phyloP scores from a whole-genome alignment of 257 asterid species.

The Scutellaria minor region DNA sequence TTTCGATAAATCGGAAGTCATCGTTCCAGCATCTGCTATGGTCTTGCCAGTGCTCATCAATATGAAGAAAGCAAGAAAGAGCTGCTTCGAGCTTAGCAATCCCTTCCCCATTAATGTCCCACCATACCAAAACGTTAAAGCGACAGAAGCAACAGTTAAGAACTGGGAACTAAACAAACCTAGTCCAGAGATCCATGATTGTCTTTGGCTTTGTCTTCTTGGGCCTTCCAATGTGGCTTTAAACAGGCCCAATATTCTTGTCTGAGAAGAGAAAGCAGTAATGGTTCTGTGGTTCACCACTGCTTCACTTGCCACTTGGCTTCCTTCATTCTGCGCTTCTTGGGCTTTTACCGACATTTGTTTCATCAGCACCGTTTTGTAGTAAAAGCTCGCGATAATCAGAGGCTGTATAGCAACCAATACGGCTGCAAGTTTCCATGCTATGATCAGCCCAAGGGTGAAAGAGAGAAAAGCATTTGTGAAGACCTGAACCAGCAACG shows the following conservation, averaged over 20 bases:
- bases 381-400: constrained; percentile 43
- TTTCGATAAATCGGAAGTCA: constrained; percentile 52
- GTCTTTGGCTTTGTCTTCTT: constrained; percentile 42
- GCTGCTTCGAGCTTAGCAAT: not conserved
- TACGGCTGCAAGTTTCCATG: constrained; percentile 52
- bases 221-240: constrained; percentile 39
- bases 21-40: constrained; percentile 57
- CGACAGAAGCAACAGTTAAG: constrained; percentile 40
- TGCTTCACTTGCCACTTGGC: constrained; percentile 61
- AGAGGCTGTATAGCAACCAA: constrained; percentile 52
- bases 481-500: constrained; percentile 46
- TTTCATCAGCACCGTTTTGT: constrained; percentile 23
- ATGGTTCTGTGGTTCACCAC: constrained; percentile 38
- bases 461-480: constrained; percentile 44
- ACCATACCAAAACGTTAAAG: constrained; percentile 60
- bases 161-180: constrained; percentile 50
- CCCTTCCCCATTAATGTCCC: constrained; percentile 46
- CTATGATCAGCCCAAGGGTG: constrained; percentile 42
- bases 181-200: constrained; percentile 61
- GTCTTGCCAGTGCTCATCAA: constrained; percentile 46
- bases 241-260: constrained; percentile 33
- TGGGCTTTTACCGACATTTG: constrained; percentile 18
- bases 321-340: constrained; percentile 58
- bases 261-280: constrained; percentile 37
- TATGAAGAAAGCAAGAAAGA: constrained; percentile 25